A percentile compares a stretch with the other conserved stretches of the same genome.
These are phyloP conservation scores for Aciculoconidium aculeatum DNA, from an alignment of 805 yeast genomes.

Conservation along the genomic window DNA sequence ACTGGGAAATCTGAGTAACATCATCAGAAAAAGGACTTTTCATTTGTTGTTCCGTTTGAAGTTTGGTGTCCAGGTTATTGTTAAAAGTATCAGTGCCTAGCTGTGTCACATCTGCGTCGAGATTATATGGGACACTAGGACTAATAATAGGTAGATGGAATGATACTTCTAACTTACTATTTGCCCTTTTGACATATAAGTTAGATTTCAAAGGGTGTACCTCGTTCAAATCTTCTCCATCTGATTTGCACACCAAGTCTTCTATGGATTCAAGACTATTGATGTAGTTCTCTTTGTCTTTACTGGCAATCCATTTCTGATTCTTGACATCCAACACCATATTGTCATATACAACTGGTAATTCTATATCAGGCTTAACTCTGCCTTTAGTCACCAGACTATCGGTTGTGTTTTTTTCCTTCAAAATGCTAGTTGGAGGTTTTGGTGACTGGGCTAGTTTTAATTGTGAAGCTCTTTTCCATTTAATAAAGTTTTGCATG, in stretches of 20 bases:
- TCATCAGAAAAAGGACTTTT: constrained; percentile 17
- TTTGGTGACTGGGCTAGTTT: constrained; percentile 14
- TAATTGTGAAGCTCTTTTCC: constrained; percentile 36
- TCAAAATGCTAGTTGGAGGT: constrained; percentile 6
- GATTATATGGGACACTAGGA: no score
- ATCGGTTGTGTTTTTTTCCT: constrained; percentile 7
- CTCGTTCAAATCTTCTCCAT: constrained; percentile 4
- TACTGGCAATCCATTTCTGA: constrained; percentile 18
- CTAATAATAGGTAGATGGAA: constrained; percentile 37
- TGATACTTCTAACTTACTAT: constrained; percentile 31
- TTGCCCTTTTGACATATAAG: constrained; percentile 6
- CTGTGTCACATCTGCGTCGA: no score
- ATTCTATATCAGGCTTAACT: constrained; percentile 27
- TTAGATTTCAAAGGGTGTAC: constrained; percentile 2
- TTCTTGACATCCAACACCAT: constrained; percentile 18
- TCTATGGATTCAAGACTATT: constrained; percentile 36
- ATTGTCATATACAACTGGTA: constrained; percentile 29
- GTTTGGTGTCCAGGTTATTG: no score
- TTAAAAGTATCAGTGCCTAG: no score
- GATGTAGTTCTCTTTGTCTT: constrained; percentile 16
- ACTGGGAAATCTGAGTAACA: constrained; percentile 38
- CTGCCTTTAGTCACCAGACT: constrained; percentile 20
- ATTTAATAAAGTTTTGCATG: constrained; percentile 21
- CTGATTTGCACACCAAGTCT: constrained; percentile 21
- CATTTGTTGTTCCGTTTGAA: no score